Conservation (phyloP, 139 green algal species). For the Coelastrella sp. region DNA sequence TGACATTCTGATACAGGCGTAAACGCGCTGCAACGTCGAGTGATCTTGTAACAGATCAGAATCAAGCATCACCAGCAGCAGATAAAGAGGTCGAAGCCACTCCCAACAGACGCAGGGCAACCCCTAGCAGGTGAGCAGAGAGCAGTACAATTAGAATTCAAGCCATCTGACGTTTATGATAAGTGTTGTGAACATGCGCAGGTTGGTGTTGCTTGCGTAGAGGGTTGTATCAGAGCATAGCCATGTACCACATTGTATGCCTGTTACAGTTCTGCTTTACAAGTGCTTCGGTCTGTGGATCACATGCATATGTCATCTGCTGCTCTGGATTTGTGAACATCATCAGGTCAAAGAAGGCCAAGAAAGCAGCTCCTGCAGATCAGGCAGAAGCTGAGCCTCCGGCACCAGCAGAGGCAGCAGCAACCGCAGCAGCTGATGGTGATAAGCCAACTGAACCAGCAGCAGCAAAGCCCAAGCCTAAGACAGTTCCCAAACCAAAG, state of each 20-base stretch:
- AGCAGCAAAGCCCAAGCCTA: slow-evolving; percentile 33
- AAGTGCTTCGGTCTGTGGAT: too few species aligned
- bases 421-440: slow-evolving; percentile 5
- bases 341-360: neutral
- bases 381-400: neutral
- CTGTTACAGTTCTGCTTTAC: too few species aligned
- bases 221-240: too few species aligned
- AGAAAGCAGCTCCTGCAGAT: slow-evolving; percentile 16
- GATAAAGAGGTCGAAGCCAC: neutral
- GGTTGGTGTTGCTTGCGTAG: too few species aligned
- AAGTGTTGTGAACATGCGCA: too few species aligned
- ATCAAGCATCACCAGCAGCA: neutral
- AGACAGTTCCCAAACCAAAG: neutral
- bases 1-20: neutral
- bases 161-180: too few species aligned
- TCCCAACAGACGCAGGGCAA: neutral
- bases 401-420: slow-evolving; percentile 25
- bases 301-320: too few species aligned
- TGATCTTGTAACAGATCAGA: too few species aligned
- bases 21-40: neutral
- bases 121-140: neutral
- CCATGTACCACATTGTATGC: too few species aligned
- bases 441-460: neutral
- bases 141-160: too few species aligned
- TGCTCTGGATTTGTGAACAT: too few species aligned